Conservation (phyloP, 768 basidiomycete genomes). For the Mycena latifolia region DNA sequence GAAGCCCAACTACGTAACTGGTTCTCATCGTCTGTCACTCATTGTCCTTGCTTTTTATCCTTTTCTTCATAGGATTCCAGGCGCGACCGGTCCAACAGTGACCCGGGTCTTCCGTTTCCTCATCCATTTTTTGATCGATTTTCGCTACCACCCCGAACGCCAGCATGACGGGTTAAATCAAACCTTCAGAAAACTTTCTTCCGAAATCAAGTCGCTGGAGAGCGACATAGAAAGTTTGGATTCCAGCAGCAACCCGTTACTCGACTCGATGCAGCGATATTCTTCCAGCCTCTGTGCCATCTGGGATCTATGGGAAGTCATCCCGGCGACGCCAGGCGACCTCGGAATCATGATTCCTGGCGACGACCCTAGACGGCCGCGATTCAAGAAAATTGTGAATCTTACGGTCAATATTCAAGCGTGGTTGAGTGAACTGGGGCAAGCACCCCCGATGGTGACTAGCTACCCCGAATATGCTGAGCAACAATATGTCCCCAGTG, state of each 20-base stretch:
- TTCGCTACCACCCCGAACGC: slow-evolving; percentile 12
- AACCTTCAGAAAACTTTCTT: slow-evolving; percentile 1
- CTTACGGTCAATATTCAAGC: background rate
- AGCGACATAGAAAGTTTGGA: background rate
- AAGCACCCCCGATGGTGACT: background rate
- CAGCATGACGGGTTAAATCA: slow-evolving; percentile 8
- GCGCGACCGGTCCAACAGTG: slow-evolving; percentile 12
- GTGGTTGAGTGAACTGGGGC: background rate
- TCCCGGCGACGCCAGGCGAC: slow-evolving; percentile 3
- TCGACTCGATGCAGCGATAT: slow-evolving; percentile 16
- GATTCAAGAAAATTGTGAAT: slow-evolving; percentile 13
- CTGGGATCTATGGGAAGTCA: slow-evolving; percentile 13
- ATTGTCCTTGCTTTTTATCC: background rate
- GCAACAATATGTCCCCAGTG: slow-evolving; percentile 4
- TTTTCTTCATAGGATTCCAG: background rate
- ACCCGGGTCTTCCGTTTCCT: slow-evolving; percentile 15
- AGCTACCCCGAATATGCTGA: slow-evolving; percentile 15
- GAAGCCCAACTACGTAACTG: slow-evolving; percentile 7
- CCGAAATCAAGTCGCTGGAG: background rate
- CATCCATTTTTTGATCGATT: slow-evolving; percentile 20
- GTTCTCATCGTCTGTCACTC: background rate
- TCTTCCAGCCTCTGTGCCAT: slow-evolving; percentile 2
- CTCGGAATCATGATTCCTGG: slow-evolving; percentile 17
- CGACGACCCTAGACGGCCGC: background rate
- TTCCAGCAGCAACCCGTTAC: slow-evolving; percentile 2